Conservation (phyloP, 345 rosid genomes). For the Eutrema japonicum region DNA sequence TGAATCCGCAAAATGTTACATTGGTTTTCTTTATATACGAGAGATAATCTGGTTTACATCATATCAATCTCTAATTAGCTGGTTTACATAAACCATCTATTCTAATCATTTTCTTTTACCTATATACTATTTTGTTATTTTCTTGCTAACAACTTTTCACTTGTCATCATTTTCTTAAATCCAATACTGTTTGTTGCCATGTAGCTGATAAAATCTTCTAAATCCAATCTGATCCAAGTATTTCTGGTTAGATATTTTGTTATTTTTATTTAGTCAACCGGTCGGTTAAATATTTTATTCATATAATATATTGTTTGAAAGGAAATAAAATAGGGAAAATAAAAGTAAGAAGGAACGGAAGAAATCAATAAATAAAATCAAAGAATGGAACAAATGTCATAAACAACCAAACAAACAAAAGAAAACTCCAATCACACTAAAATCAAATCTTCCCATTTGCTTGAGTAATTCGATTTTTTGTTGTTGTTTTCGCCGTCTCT, state of each 20-base stretch:
- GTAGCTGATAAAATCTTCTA: neutral
- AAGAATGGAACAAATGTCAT: neutral
- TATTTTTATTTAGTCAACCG: neutral
- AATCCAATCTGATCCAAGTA: neutral
- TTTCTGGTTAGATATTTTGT: neutral
- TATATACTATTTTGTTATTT: too few species aligned
- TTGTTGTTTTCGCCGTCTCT: neutral
- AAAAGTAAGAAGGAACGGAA: neutral
- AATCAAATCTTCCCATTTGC: neutral
- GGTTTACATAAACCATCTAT: too few species aligned
- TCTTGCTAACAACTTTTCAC: too few species aligned
- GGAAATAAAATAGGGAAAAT: neutral
- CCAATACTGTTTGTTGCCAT: too few species aligned
- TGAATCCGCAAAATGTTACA: too few species aligned
- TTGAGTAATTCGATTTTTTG: neutral
- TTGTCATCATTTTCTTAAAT: too few species aligned
- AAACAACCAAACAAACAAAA: neutral
- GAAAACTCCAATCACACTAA: constrained; percentile 3
- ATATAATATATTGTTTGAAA: neutral
- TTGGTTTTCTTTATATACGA: too few species aligned
- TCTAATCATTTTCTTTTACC: too few species aligned
- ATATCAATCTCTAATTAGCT: too few species aligned
- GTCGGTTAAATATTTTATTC: constrained; percentile 13
- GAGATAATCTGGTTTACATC: too few species aligned
- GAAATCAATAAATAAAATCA: neutral